These are phyloP conservation scores for Penicillium sp. DNA, from an alignment of 2,329 filamentous ascomycete genomes.

Conservation along the genomic window DNA sequence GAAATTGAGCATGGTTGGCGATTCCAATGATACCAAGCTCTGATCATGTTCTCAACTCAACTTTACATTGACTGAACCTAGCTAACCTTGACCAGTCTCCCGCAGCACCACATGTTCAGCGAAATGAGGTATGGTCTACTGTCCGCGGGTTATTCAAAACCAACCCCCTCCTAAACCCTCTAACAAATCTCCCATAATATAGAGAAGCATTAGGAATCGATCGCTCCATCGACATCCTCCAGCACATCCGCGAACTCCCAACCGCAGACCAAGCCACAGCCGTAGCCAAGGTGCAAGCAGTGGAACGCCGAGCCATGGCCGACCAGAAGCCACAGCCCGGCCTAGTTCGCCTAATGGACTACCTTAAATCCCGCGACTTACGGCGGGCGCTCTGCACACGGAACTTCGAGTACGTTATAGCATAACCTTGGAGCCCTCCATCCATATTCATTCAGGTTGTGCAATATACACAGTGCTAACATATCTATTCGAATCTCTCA, in stretches of 20 bases:
- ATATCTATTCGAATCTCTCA: conserved; percentile 10
- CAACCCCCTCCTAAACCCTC: background rate
- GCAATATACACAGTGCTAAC: background rate
- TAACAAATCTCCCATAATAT: background rate
- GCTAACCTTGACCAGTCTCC: conserved; percentile 57
- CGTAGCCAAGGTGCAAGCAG: conserved; percentile 69
- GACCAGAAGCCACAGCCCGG: conserved; percentile 79
- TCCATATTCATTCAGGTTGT: background rate
- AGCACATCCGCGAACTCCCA: conserved; percentile 77
- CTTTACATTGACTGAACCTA: background rate
- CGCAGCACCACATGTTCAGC: conserved; percentile 92
- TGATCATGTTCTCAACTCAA: background rate
- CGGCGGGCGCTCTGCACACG: conserved; percentile 87
- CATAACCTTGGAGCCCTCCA: background rate
- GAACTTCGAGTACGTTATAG: conserved; percentile 71
- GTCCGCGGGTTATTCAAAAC: background rate
- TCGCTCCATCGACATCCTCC: conserved; percentile 76
- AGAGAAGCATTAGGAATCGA: conserved; percentile 66
- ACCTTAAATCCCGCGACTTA: conserved; percentile 66
- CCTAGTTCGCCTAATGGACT: conserved; percentile 73
- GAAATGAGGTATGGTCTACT: conserved; percentile 65
- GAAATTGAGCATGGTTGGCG: background rate
- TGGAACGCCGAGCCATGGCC: conserved; percentile 79
- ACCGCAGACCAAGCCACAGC: conserved; percentile 60
- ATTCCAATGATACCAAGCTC: background rate